These are phyloP conservation scores for Avicennia marina DNA, from an alignment of 257 asterid species.

Conservation along the genomic window DNA sequence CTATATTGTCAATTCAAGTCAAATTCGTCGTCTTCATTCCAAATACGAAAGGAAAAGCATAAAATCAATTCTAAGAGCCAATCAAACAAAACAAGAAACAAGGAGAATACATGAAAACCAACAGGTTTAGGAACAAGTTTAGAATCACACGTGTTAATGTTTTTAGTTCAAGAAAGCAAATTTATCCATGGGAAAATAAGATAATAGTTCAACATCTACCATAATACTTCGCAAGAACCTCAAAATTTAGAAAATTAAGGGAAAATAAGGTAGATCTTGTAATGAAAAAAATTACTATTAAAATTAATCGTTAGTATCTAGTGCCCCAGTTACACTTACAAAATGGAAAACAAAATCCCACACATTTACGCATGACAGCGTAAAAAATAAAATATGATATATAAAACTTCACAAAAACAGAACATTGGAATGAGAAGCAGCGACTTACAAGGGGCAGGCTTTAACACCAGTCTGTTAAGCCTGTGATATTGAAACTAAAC, in stretches of 20 bases:
- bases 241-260: background rate
- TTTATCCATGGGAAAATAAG: background rate
- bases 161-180: background rate
- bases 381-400: no score
- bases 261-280: slow-evolving; percentile 19
- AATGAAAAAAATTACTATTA: slow-evolving; percentile 3
- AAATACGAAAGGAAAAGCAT: background rate
- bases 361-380: background rate
- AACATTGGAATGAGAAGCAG: background rate
- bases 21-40: slow-evolving; percentile 4
- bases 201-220: background rate
- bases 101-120: slow-evolving; percentile 5
- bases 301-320: slow-evolving; percentile 22
- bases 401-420: slow-evolving; percentile 13
- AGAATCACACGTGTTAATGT: background rate
- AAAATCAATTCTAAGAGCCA: background rate
- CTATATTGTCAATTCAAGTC: slow-evolving; percentile 24
- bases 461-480: slow-evolving; percentile 23
- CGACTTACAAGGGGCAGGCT: slow-evolving; percentile 24
- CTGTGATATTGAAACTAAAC: slow-evolving; percentile 24
- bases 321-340: slow-evolving; percentile 9
- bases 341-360: background rate
- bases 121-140: background rate
- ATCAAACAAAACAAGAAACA: background rate
- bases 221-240: background rate